Base-by-base conservation (phyloP, 73 alveolate genomes). In the Blepharisma japonicum region DNA sequence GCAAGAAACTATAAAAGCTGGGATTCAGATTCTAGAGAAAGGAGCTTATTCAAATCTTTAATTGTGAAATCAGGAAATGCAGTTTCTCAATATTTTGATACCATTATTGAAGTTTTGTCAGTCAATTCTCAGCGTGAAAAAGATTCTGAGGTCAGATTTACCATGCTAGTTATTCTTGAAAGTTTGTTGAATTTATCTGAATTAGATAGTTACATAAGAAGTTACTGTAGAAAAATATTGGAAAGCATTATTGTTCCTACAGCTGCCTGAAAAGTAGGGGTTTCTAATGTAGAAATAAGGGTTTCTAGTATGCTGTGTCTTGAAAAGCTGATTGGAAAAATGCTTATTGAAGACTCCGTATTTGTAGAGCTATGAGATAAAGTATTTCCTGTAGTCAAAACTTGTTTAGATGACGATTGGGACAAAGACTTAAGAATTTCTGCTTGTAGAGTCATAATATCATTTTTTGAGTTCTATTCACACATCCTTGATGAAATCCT, bases 341-440 rank as follows among this genome's bases (percentile, higher is more conserved):
- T 14, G 47, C 47, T 14, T 8, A 11, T 61, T 14, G 23, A 25
- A 8, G 46, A 8, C 23, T 14, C n/a, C 2, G 47, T 61, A 8
- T 3, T 61, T 2, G 23, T 14, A 8, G 46, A 61, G 3, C 2
- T 9, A 8, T 61, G 74, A 39, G 74, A 61, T 14, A 20, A 25
- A 9, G 14, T 61, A 8, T 61, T 61, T 61, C 47, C 50, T 8
- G 74, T 14, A 2, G 11, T 61, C 0, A 18, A 14, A 61, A 39
- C 47, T 8, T 61, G 74, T 61, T 9, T 61, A 9, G 74, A 61
- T 61, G 74, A 61, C 23, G 74, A 61, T 25, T 61, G 74, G 74
- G 74, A 61, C 5, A 61, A 61, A 14, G 74, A 61, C 2, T 25
- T 61, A 9, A 14, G 74, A 61, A n/a, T 61, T 25, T 14, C 74